Percentiles rank a stretch among this genome's conserved stretches.
Conservation (phyloP, 805 yeast species). For the Teunomyces kruisii region DNA sequence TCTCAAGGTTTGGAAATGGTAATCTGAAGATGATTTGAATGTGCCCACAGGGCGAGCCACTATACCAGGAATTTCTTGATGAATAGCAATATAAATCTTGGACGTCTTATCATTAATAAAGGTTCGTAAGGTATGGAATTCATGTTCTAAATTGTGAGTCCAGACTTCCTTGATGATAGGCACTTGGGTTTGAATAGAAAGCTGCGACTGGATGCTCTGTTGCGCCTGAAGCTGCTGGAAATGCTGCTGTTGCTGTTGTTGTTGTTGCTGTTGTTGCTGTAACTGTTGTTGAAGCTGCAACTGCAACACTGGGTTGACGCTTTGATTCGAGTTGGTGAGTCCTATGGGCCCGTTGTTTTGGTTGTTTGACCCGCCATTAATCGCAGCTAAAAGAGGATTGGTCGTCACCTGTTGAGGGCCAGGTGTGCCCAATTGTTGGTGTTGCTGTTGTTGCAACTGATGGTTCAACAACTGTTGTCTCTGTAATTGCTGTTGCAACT, state of each 20-base stretch:
- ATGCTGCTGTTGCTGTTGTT: constrained; percentile 20
- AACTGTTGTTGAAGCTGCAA: constrained; percentile 29
- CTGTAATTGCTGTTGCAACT: constrained; percentile 20
- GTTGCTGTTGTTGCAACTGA: constrained; percentile 13
- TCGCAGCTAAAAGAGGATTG: constrained; percentile 37
- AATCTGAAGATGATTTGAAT: constrained; percentile 84
- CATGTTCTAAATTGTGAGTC: constrained; percentile 66
- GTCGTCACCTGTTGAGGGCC: constrained; percentile 20
- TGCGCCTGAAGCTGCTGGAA: constrained; percentile 18
- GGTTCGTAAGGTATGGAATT: constrained; percentile 60
- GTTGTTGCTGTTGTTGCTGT: constrained; percentile 21
- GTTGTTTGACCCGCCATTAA: constrained; percentile 27
- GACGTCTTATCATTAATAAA: constrained; percentile 51
- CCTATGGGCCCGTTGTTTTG: constrained; percentile 14
- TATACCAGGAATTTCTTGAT: constrained; percentile 94
- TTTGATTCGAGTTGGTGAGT: constrained; percentile 13
- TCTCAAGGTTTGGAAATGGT: constrained; percentile 93
- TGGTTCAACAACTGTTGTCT: constrained; percentile 9
- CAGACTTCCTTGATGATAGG: constrained; percentile 72
- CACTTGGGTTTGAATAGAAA: constrained; percentile 24
- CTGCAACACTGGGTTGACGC: constrained; percentile 29
- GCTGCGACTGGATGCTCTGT: constrained; percentile 15
- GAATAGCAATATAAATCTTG: constrained; percentile 59
- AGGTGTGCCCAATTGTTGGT: constrained; percentile 13
- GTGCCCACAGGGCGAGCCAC: constrained; percentile 95